These are phyloP conservation scores for Candida anutae DNA, from an alignment of 1,139 yeast species.

Conservation along the genomic window DNA sequence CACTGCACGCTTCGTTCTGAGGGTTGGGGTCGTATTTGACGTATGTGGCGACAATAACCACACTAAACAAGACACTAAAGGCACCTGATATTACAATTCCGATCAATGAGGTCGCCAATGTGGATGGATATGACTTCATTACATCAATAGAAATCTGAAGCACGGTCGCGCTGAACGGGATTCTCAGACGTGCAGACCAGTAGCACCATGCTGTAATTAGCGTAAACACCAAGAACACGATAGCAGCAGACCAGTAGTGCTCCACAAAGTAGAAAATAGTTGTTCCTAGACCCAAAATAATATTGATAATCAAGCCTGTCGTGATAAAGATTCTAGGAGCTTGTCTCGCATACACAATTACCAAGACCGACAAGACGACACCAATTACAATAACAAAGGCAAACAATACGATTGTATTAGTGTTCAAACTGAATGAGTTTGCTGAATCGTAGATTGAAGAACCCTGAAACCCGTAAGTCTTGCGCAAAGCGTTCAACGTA, in stretches of 20 bases:
- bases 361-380: conserved; percentile 47
- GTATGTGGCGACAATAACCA: conserved; percentile 66
- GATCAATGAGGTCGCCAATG: conserved; percentile 51
- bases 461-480: conserved; percentile 52
- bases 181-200: conserved; percentile 65
- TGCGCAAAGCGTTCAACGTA: conserved; percentile 55
- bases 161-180: conserved; percentile 68
- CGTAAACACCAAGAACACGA: conserved; percentile 63
- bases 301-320: conserved; percentile 60
- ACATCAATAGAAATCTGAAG: conserved; percentile 69
- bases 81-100: conserved; percentile 63
- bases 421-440: conserved; percentile 54
- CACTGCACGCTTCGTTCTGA: conserved; percentile 28
- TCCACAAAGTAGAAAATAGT: conserved; percentile 61
- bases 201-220: conserved; percentile 61
- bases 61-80: conserved; percentile 57
- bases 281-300: conserved; percentile 66
- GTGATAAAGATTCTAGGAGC: conserved; percentile 65
- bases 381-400: conserved; percentile 59
- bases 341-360: conserved; percentile 54
- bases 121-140: conserved; percentile 63
- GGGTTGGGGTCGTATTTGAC: conserved; percentile 53
- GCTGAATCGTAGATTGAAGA: conserved; percentile 52
- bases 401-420: conserved; percentile 67
- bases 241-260: conserved; percentile 69